phyloP scores from a whole-genome alignment of 1,284 basidiomycete species.

The Leccinum subspadiceum region DNA sequence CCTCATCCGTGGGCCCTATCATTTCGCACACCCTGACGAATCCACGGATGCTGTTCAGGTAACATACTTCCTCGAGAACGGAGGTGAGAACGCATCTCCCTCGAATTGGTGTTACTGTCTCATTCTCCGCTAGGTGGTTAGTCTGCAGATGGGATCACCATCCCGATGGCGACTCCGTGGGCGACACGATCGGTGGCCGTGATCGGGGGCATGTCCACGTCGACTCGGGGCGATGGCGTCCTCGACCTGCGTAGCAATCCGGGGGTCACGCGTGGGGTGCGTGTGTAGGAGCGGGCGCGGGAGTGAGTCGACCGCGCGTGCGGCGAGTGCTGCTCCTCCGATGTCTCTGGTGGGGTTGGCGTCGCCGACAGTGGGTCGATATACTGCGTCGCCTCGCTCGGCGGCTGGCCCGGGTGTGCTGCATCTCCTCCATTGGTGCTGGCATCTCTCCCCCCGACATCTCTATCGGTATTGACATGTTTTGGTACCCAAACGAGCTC shows the following conservation, averaged over 20 bases:
- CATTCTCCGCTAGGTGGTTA: neutral
- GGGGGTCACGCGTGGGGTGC: neutral
- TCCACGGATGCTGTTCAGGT: slow-evolving; percentile 49
- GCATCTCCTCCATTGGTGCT: neutral
- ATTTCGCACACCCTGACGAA: slow-evolving; percentile 47
- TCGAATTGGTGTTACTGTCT: neutral
- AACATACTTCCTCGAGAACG: slow-evolving; percentile 46
- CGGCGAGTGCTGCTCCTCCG: slow-evolving; percentile 20
- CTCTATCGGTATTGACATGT: neutral
- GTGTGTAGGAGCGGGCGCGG: neutral
- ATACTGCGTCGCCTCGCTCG: slow-evolving; percentile 16
- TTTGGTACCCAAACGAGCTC: slow-evolving; percentile 3
- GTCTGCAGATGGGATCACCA: slow-evolving; percentile 51
- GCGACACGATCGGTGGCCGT: slow-evolving; percentile 19
- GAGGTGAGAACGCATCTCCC: neutral
- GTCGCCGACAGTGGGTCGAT: neutral
- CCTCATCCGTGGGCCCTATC: slow-evolving; percentile 52
- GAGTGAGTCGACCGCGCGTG: slow-evolving; percentile 8
- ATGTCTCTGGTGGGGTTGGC: slow-evolving; percentile 7
- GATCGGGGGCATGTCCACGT: slow-evolving; percentile 6
- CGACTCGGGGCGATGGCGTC: neutral
- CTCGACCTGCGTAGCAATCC: slow-evolving; percentile 14
- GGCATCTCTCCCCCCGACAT: too few relatives aligned
- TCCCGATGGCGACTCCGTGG: slow-evolving; percentile 35
- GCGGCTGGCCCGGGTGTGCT: neutral